Base-by-base conservation (phyloP, 495 filamentous ascomycete species). In the Hypomontagnella monticulosa region DNA sequence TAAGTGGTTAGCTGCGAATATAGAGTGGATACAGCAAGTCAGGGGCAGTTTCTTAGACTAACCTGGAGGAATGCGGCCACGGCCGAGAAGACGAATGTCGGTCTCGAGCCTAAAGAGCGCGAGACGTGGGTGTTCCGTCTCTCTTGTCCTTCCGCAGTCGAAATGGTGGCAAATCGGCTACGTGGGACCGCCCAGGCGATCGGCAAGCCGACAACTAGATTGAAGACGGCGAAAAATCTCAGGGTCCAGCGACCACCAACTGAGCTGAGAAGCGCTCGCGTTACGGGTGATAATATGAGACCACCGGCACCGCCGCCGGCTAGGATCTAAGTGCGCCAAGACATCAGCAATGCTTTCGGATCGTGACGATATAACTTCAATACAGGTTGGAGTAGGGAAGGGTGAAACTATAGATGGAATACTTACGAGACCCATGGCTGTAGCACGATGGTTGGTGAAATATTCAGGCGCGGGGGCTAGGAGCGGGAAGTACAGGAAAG, bases 161-260 rank as follows among this genome's bases (percentile, higher is more conserved):
- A 48, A 15, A 57, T 32, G 16, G 30, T 63, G 11, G 73, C 65
- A 47, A 78, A 79, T 12, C 75, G 68, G 48, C 75, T 79, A 6
- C 78, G 71, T 23, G 81, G 80, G 3, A 78, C 77, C 1, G 78
- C 74, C 50, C 73, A 77, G 5, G 81, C 82, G 19, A 84, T 71
- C 9, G 81, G 77, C 3, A 83, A 68, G 0, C 82, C 80, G 33
- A 81, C 71, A 40, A 79, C 55, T 1, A 83, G 52, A 16, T 77
- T 79, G 38, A 85, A 63, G 14, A 80, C 72, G 0, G 82, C 81
- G 3, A 82, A 76, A 32, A 81, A 78, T 14, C 83, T 71, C 7
- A 87, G 71, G n/a, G 84, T 81, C 76, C 84, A 83, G 1, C 79
- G 75, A 23, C 82, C 82, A 5, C 83, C 83, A n/a, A 87, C 61